These are phyloP conservation scores for Plasmodium falciparum DNA, from an alignment of 169 alveolate genomes.

Conservation along the genomic window DNA sequence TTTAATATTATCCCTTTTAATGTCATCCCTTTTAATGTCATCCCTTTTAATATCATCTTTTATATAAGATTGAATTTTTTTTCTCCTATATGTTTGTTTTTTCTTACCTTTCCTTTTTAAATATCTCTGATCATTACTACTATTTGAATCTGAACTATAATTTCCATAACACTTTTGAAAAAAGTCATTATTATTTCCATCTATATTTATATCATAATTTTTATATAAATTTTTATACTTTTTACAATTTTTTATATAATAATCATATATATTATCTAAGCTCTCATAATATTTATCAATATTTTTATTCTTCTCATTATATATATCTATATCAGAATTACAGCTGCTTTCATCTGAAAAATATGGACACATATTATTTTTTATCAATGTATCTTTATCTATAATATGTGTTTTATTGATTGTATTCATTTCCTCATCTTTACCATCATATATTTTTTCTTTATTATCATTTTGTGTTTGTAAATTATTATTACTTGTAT, in stretches of 20 bases:
- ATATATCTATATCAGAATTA: constrained; percentile 41
- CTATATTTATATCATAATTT: constrained; percentile 35
- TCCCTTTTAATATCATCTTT: neutral
- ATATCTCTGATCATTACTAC: constrained; percentile 52
- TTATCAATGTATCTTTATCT: neutral
- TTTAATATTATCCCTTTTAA: neutral
- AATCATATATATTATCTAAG: constrained; percentile 51
- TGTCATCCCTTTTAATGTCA: neutral
- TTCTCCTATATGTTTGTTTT: neutral
- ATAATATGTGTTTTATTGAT: neutral
- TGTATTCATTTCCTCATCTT: no score
- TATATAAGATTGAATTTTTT: neutral
- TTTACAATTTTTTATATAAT: constrained; percentile 27
- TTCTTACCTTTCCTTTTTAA: constrained; percentile 12
- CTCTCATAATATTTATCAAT: constrained; percentile 57
- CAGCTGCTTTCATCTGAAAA: constrained; percentile 1
- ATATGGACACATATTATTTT: neutral
- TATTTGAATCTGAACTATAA: constrained; percentile 64
- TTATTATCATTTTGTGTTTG: neutral
- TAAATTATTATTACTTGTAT: neutral
- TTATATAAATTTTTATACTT: constrained; percentile 50
- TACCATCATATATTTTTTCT: neutral
- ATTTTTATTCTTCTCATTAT: constrained; percentile 57
- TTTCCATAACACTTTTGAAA: constrained; percentile 43
- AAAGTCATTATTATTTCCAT: neutral